phyloP scores from a whole-genome alignment of 1,284 basidiomycete genomes.

The Ganoderma leucocontextum region DNA sequence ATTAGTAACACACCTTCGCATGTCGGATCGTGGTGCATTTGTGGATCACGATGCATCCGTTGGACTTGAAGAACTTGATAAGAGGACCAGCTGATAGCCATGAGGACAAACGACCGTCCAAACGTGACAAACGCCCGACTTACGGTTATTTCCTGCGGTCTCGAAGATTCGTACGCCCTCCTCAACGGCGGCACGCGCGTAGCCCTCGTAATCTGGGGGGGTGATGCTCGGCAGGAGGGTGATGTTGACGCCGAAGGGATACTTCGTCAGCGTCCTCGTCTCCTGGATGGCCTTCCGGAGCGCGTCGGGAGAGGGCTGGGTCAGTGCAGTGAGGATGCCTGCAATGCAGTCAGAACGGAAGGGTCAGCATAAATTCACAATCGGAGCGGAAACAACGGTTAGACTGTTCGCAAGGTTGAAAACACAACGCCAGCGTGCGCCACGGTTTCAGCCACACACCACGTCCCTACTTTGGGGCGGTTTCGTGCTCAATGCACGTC shows the following conservation, averaged over 20 bases:
- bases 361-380: background rate
- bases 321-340: slow-evolving; percentile 88
- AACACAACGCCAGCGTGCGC: background rate
- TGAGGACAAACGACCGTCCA: background rate
- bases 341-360: slow-evolving; percentile 3
- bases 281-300: slow-evolving; percentile 87
- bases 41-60: slow-evolving; percentile 85
- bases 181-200: slow-evolving; percentile 83
- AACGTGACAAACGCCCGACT: slow-evolving; percentile 33
- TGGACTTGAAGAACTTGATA: slow-evolving; percentile 83
- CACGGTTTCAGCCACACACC: background rate
- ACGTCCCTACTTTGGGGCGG: background rate
- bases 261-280: slow-evolving; percentile 73
- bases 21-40: slow-evolving; percentile 92
- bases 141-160: slow-evolving; percentile 92
- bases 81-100: slow-evolving; percentile 69
- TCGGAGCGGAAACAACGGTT: no score
- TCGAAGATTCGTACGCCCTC: slow-evolving; percentile 93
- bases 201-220: slow-evolving; percentile 91
- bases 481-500: background rate
- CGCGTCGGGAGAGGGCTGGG: slow-evolving; percentile 87
- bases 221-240: slow-evolving; percentile 91
- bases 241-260: slow-evolving; percentile 92
- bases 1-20: slow-evolving; percentile 64
- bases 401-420: background rate